These are phyloP conservation scores for Eugenia klotzschiana DNA, from an alignment of 441 rosid species.

Conservation along the genomic window DNA sequence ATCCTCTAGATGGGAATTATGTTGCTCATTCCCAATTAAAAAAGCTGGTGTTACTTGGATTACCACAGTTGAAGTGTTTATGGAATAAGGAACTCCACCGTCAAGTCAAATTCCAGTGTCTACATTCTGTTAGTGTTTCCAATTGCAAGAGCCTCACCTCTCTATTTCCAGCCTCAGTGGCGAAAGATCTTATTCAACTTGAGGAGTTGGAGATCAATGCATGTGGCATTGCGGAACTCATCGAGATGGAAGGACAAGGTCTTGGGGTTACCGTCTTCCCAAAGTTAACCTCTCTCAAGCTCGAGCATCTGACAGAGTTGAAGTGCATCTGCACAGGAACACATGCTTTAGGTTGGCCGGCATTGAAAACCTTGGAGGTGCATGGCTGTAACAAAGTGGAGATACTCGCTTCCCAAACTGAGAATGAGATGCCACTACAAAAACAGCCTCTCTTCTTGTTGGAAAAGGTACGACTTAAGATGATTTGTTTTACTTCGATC, in stretches of 20 bases:
- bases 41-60: too few species aligned
- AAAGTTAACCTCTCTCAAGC: background rate
- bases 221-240: background rate
- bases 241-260: background rate
- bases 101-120: background rate
- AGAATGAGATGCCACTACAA: background rate
- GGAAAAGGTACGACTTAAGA: background rate
- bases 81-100: background rate
- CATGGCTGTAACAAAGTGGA: fast-evolving
- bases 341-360: background rate
- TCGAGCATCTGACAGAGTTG: background rate
- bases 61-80: background rate
- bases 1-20: background rate
- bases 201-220: background rate
- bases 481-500: background rate
- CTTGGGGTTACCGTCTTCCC: fast-evolving
- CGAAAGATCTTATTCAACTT: background rate
- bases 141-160: background rate
- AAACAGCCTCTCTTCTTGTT: fast-evolving
- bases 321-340: background rate
- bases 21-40: background rate
- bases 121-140: background rate
- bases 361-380: fast-evolving
- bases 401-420: fast-evolving
- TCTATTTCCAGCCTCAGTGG: background rate